Percentiles rank a stretch among this genome's conserved stretches.
phyloP scores from a whole-genome alignment of 306 rosid species.

The Acacia crassicarpa region DNA sequence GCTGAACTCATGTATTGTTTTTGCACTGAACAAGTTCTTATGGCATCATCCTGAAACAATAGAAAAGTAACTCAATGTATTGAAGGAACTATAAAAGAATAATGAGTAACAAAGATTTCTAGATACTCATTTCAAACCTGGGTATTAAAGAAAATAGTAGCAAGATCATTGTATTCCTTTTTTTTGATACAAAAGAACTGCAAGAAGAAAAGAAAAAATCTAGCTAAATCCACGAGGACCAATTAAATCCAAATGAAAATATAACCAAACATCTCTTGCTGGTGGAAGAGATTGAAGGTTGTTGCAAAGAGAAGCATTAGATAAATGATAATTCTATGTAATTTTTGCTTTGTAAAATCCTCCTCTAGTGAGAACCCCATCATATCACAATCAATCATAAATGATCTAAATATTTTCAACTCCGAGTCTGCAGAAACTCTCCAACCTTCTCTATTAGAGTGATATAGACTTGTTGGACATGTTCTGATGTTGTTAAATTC shows the following conservation, averaged over 20 bases:
- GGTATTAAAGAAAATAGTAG: slow-evolving; percentile 77
- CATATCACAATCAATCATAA: too few species aligned
- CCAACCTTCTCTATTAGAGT: too few species aligned
- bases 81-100: slow-evolving; percentile 22
- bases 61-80: slow-evolving; percentile 20
- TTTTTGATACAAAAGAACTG: slow-evolving; percentile 73
- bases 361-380: too few species aligned
- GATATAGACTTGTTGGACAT: too few species aligned
- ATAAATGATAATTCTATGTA: background rate
- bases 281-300: background rate
- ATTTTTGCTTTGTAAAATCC: too few species aligned
- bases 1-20: slow-evolving; percentile 91
- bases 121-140: slow-evolving; percentile 58
- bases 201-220: slow-evolving; percentile 13
- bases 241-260: background rate
- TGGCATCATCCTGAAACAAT: slow-evolving; percentile 87
- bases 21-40: slow-evolving; percentile 97
- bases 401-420: too few species aligned
- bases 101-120: background rate
- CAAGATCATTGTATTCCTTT: slow-evolving; percentile 77
- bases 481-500: too few species aligned
- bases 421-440: too few species aligned
- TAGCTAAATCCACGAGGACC: background rate
- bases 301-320: background rate
- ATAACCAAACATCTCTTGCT: background rate